Evolutionary conservation across 768 basidiomycete species (phyloP), one percentile per base, ranked within the genome.

Genomic region (Goffeauzyma gilvescens): DNA sequence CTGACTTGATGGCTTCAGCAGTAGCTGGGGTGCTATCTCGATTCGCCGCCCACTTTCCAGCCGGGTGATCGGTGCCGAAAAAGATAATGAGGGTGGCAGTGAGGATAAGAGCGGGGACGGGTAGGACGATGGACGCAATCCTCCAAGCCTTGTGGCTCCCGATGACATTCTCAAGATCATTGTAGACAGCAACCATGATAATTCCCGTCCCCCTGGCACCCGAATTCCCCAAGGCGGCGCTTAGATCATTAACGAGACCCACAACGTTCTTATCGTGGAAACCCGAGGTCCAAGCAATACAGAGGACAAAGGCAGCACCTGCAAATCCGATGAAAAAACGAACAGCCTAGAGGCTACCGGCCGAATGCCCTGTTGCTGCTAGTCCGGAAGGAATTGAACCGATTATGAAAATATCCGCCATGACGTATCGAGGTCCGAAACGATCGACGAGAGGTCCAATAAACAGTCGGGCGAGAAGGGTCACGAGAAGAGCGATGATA

Each of bases 341-440:
- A 25, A 73, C 31, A 2, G 58, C 50, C 41, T 71, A 69, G 0
- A 75, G 64, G 0, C 68, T 65, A 1, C 40, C 18, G 1, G 67
- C 69, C 38, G 45, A 66, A 30, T 62, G 56, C n/a, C 66, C 65
- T 1, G 71, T 70, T 1, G 73, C 74, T 1, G 74, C 73, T 9
- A 76, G 58, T 0, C 72, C 75, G 2, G 72, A 75, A 0, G 75
- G 74, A 30, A 76, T 71, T 1, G 73, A 71, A 2, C 75, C 75
- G 0, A 72, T 41, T 20, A 75, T 49, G 21, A 76, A 67, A 27
- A 76, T 52, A 4, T 38, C 59, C 1, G 72, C 73, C 73, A 76
- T 75, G 5, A 71, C 67, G 38, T 68, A 69, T 10, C 74, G 64
- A 0, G 74, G 55, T 0, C 55, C 55, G 41, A 42, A 60, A 23